A percentile compares a stretch with the other conserved stretches of the same genome.
These are phyloP conservation scores for Lactifluus pinguis DNA, from an alignment of 768 basidiomycete genomes.

Conservation along the genomic window DNA sequence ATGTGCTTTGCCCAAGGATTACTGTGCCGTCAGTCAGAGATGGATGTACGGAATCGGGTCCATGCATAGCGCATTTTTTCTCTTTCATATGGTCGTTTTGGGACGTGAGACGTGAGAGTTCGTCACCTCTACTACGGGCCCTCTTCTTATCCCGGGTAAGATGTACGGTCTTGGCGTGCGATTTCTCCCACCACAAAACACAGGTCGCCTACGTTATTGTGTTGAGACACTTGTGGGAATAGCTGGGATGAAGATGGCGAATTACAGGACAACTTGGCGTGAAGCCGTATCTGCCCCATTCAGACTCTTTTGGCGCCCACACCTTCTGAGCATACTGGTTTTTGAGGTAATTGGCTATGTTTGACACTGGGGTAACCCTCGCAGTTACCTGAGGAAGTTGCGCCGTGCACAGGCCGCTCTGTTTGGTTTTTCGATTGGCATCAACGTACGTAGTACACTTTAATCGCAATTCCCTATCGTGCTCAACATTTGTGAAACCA, in stretches of 20 bases:
- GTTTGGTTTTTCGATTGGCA: slow-evolving; percentile 59
- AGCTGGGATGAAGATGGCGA: slow-evolving; percentile 49
- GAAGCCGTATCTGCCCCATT: slow-evolving; percentile 38
- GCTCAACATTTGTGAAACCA: too few species aligned
- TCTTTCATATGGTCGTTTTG: slow-evolving; percentile 48
- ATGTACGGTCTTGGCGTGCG: slow-evolving; percentile 50
- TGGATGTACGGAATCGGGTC: slow-evolving; percentile 63
- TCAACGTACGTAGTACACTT: slow-evolving; percentile 36
- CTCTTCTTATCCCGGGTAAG: slow-evolving; percentile 26
- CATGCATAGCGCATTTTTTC: slow-evolving; percentile 50
- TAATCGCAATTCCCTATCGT: neutral
- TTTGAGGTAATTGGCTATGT: slow-evolving; percentile 26
- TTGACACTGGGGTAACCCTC: neutral
- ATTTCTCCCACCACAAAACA: slow-evolving; percentile 26
- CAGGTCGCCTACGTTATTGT: slow-evolving; percentile 38
- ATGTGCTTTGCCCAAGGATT: neutral
- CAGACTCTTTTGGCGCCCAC: slow-evolving; percentile 54
- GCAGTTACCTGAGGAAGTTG: neutral
- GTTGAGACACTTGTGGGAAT: slow-evolving; percentile 55
- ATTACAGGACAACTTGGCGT: slow-evolving; percentile 44
- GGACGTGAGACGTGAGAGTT: slow-evolving; percentile 53
- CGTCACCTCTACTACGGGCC: neutral
- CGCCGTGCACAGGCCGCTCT: slow-evolving; percentile 34
- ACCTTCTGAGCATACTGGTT: slow-evolving; percentile 40
- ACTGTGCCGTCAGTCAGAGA: slow-evolving; percentile 34